Percentiles rank a stretch among this genome's conserved stretches.
phyloP scores from a whole-genome alignment of 2,329 filamentous ascomycete genomes.

The Fusarium piperis region DNA sequence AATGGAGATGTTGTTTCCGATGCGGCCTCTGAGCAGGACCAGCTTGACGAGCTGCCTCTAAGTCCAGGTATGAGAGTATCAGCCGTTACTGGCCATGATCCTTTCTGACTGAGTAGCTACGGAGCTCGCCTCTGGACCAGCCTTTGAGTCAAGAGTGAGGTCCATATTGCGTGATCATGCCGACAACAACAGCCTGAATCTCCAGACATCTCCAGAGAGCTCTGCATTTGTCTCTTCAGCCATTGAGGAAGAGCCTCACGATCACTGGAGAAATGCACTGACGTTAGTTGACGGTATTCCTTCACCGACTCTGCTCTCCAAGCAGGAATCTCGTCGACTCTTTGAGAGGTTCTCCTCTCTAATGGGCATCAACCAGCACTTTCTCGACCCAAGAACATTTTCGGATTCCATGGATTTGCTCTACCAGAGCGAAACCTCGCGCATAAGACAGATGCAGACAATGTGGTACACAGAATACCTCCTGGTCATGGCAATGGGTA shows the following conservation, averaged over 20 bases:
- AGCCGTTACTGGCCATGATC: not conserved
- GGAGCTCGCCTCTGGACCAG: conserved; percentile 31
- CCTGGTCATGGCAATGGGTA: conserved; percentile 44
- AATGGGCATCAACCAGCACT: conserved; percentile 43
- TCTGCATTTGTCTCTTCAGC: conserved; percentile 43
- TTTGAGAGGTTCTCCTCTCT: conserved; percentile 39
- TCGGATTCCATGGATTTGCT: conserved; percentile 38
- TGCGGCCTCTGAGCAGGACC: not conserved
- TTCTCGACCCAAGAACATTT: conserved; percentile 41
- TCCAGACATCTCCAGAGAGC: conserved; percentile 40
- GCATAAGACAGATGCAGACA: conserved; percentile 25
- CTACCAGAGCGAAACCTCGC: conserved; percentile 33
- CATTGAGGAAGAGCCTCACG: conserved; percentile 20
- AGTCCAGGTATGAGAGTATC: conserved; percentile 3
- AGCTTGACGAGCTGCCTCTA: not conserved
- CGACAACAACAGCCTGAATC: not conserved
- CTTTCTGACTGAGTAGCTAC: not conserved
- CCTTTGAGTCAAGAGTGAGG: conserved; percentile 36
- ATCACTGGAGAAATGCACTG: conserved; percentile 14
- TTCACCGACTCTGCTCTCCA: conserved; percentile 16
- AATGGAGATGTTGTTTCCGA: not conserved
- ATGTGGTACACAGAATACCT: conserved; percentile 44
- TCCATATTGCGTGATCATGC: conserved; percentile 35
- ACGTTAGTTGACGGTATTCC: conserved; percentile 38
- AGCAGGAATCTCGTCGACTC: conserved; percentile 31